phyloP scores from a whole-genome alignment of 1,139 yeast species.

The Maudiozyma humilis region DNA sequence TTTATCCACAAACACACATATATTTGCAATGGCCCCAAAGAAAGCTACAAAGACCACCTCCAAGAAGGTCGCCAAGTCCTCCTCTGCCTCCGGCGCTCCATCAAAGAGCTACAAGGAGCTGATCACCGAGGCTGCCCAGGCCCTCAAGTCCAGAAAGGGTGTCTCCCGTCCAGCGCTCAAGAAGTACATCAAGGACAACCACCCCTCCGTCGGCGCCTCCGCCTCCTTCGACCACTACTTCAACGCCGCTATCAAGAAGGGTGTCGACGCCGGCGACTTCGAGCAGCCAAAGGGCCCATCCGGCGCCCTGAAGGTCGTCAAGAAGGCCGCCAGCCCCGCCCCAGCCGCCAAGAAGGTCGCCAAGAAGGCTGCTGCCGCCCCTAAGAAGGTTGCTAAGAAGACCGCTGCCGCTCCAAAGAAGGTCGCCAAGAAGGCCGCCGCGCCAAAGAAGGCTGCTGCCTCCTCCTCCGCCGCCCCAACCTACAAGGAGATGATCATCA shows the following conservation, averaged over 20 bases:
- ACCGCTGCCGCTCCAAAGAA: constrained; percentile 4
- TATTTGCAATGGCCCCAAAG: constrained; percentile 6
- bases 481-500: constrained; percentile 24
- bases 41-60: constrained; percentile 3
- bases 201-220: constrained; percentile 45
- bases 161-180: constrained; percentile 75
- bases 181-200: constrained; percentile 48
- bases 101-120: constrained; percentile 42
- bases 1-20: background rate
- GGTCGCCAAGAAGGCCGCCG: constrained; percentile 5
- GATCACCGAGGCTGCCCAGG: constrained; percentile 64
- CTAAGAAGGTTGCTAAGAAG: constrained; percentile 6
- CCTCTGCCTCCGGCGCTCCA: constrained; percentile 1
- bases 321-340: constrained; percentile 29
- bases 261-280: constrained; percentile 69
- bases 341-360: constrained; percentile 9
- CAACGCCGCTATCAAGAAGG: constrained; percentile 74
- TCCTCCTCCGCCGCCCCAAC: constrained; percentile 14
- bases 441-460: constrained; percentile 11
- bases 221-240: constrained; percentile 65
- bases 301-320: constrained; percentile 34
- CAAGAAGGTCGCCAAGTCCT: constrained; percentile 9
- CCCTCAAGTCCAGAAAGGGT: constrained; percentile 76
- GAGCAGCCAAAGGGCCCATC: constrained; percentile 74
- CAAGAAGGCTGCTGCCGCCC: background rate